Evolutionary conservation across 768 basidiomycete species (phyloP).

Genomic region (Termitomyces sp.): DNA sequence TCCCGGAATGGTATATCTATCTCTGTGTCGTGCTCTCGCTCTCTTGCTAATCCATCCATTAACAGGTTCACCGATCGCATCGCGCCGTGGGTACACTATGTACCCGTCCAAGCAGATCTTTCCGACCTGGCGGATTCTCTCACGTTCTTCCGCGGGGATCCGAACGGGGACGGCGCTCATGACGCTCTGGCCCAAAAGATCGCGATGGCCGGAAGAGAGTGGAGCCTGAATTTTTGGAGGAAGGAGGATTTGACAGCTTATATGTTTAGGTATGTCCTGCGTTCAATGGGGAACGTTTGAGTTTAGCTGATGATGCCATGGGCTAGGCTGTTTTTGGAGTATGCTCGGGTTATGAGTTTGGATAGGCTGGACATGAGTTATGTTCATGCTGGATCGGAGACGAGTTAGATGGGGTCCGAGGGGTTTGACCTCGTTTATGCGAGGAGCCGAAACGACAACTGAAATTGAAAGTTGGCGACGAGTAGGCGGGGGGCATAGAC

Average conservation of each 20-base stretch:
- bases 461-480: too few species aligned
- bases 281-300: too few species aligned
- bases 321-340: constrained; percentile 49
- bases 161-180: constrained; percentile 47
- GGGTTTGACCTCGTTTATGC: too few species aligned
- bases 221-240: constrained; percentile 58
- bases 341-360: constrained; percentile 44
- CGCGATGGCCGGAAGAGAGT: constrained; percentile 49
- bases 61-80: constrained; percentile 49
- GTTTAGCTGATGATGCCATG: not conserved
- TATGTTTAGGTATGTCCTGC: constrained; percentile 42
- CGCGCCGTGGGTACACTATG: constrained; percentile 69
- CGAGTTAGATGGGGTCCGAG: not conserved
- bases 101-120: constrained; percentile 61
- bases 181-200: constrained; percentile 56
- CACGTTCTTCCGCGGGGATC: constrained; percentile 66
- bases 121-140: constrained; percentile 67
- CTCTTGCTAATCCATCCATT: not conserved
- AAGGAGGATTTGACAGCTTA: constrained; percentile 58
- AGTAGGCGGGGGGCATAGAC: too few species aligned
- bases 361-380: constrained; percentile 42
- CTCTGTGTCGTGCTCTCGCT: not conserved
- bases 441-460: too few species aligned
- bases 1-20: constrained; percentile 55
- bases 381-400: not conserved